These are phyloP conservation scores for Rubroboletus pulcherrimus DNA, from an alignment of 768 basidiomycete genomes.

Conservation along the genomic window DNA sequence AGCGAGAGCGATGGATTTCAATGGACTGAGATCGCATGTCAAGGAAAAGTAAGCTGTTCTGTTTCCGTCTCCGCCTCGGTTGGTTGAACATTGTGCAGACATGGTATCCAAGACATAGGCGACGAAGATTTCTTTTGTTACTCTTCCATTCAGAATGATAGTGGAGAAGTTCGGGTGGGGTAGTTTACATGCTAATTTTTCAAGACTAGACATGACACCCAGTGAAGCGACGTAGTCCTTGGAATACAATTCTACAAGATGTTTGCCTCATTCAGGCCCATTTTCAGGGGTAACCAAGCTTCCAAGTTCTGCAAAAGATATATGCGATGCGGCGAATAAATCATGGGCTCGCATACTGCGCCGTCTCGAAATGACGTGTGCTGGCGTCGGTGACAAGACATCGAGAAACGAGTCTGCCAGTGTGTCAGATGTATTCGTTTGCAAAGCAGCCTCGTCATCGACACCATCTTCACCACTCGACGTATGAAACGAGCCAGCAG, in stretches of 20 bases:
- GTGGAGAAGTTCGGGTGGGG: too few species aligned
- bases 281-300: conserved; percentile 16
- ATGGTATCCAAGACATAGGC: conserved; percentile 41
- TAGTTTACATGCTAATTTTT: neutral
- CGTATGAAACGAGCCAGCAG: neutral
- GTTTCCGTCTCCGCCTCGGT: neutral
- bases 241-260: neutral
- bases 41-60: conserved; percentile 50
- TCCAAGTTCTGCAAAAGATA: conserved; percentile 26
- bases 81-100: conserved; percentile 37
- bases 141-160: neutral
- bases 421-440: neutral
- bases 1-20: conserved; percentile 40
- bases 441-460: neutral
- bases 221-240: neutral
- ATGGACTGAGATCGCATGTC: conserved; percentile 60
- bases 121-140: conserved; percentile 53
- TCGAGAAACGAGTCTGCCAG: conserved; percentile 15
- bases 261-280: neutral
- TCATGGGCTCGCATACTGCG: conserved; percentile 24
- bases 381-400: conserved; percentile 19
- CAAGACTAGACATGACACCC: neutral
- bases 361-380: conserved; percentile 6
- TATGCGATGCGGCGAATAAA: conserved; percentile 23
- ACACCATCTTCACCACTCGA: neutral